A percentile compares a stretch with the other conserved stretches of the same genome.
These are phyloP conservation scores for Podila epicladia DNA, from an alignment of 192 early-diverging fungal species.

Conservation along the genomic window DNA sequence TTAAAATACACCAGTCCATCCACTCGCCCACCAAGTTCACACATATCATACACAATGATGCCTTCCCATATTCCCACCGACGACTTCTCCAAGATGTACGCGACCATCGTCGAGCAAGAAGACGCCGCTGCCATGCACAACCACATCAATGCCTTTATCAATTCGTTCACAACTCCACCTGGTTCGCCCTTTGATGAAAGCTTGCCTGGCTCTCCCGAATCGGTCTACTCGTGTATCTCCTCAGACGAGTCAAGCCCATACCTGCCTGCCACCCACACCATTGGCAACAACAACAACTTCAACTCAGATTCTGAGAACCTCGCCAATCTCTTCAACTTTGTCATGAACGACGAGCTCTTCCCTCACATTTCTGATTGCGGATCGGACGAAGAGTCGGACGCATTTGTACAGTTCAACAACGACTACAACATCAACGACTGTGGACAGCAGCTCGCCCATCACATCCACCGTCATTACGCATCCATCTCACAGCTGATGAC, in stretches of 20 bases:
- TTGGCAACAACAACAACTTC: neutral
- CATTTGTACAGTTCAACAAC: too few relatives aligned
- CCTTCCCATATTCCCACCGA: too few relatives aligned
- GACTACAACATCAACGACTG: neutral
- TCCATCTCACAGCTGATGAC: neutral
- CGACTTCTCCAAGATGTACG: too few relatives aligned
- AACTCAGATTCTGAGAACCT: neutral
- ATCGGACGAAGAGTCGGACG: too few relatives aligned
- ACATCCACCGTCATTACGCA: neutral
- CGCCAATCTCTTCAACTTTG: neutral
- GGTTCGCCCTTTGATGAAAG: neutral
- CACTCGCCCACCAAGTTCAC: too few relatives aligned
- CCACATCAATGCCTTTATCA: neutral
- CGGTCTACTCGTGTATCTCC: neutral
- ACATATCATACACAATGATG: too few relatives aligned
- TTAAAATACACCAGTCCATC: too few relatives aligned
- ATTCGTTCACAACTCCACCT: neutral
- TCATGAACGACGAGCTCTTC: neutral
- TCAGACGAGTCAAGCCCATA: neutral
- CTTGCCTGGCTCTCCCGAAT: slow-evolving; percentile 1
- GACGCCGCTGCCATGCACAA: neutral
- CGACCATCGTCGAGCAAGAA: neutral
- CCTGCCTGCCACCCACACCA: neutral
- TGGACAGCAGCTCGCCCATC: neutral
- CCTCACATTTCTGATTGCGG: neutral